Conservation (phyloP, 495 filamentous ascomycete species). For the Neurospora sp. region DNA sequence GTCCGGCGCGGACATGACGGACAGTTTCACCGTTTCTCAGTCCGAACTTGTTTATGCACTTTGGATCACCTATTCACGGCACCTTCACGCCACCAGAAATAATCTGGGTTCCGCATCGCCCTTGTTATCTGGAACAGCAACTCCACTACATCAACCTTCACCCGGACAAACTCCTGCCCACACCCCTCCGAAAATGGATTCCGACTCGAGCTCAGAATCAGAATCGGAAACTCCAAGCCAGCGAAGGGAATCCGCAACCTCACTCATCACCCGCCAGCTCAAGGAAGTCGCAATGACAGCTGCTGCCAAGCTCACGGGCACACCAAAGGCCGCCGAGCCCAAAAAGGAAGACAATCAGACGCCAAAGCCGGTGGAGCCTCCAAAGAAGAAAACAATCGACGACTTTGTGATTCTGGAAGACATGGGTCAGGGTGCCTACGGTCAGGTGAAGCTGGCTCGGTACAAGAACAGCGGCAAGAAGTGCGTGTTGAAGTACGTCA, state of each 20-base stretch:
- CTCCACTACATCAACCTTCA: slow-evolving; percentile 64
- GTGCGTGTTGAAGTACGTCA: slow-evolving; percentile 95
- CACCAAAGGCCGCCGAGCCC: slow-evolving; percentile 15
- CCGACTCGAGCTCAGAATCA: slow-evolving; percentile 29
- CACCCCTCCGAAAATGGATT: slow-evolving; percentile 41
- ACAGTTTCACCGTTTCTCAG: slow-evolving; percentile 22
- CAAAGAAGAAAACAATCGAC: slow-evolving; percentile 66
- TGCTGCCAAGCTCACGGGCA: slow-evolving; percentile 37
- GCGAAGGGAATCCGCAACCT: slow-evolving; percentile 33
- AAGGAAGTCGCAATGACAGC: slow-evolving; percentile 52
- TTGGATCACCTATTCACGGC: slow-evolving; percentile 93
- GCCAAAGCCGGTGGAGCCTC: slow-evolving; percentile 13
- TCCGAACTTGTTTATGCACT: slow-evolving; percentile 86
- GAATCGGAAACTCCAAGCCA: slow-evolving; percentile 7
- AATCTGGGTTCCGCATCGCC: slow-evolving; percentile 48
- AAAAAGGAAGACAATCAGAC: slow-evolving; percentile 25
- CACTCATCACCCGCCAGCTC: slow-evolving; percentile 65
- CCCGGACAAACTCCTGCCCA: slow-evolving; percentile 57
- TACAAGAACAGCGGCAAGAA: slow-evolving; percentile 75
- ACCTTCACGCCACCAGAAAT: slow-evolving; percentile 64
- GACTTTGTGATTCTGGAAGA: slow-evolving; percentile 94
- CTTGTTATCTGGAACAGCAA: slow-evolving; percentile 46
- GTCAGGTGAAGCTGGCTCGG: slow-evolving; percentile 91
- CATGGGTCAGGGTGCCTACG: slow-evolving; percentile 97
- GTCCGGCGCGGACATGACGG: slow-evolving; percentile 12